These are phyloP conservation scores for Chrysanthemum seticuspe DNA, from an alignment of 129 eudicot genomes.

Conservation along the genomic window DNA sequence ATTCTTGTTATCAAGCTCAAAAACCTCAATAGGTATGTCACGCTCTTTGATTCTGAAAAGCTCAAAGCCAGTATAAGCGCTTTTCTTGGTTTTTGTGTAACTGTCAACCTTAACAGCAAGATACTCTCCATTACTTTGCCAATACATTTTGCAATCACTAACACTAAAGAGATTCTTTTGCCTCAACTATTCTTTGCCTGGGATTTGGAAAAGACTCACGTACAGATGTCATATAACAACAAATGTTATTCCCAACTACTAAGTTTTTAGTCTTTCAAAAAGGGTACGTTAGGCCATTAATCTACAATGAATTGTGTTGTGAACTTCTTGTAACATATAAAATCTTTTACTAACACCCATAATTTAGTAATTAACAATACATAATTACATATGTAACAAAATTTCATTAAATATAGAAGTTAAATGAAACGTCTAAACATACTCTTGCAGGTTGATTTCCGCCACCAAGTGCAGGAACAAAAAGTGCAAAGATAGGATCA, in stretches of 20 bases:
- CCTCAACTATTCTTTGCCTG: slow-evolving; percentile 66
- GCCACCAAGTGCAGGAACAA: slow-evolving; percentile 77
- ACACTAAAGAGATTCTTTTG: slow-evolving; percentile 82
- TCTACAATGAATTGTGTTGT: too few species aligned
- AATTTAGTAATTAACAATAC: too few species aligned
- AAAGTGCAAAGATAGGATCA: slow-evolving; percentile 65
- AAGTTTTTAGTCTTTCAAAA: too few species aligned
- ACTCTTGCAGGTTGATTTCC: slow-evolving; percentile 50
- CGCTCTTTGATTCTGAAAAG: slow-evolving; percentile 18
- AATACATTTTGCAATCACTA: slow-evolving; percentile 80
- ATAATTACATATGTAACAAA: too few species aligned
- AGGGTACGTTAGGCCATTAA: too few species aligned
- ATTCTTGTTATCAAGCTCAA: slow-evolving; percentile 26
- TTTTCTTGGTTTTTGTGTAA: slow-evolving; percentile 75
- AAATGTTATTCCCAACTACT: slow-evolving; percentile 5
- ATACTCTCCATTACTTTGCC: slow-evolving; percentile 88
- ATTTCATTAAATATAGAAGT: too few species aligned
- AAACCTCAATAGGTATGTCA: slow-evolving; percentile 24
- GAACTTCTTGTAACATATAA: too few species aligned
- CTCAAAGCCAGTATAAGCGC: slow-evolving; percentile 24
- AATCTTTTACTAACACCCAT: too few species aligned
- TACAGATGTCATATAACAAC: neutral
- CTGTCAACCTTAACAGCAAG: slow-evolving; percentile 82
- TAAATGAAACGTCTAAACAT: too few species aligned
- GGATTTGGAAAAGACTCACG: slow-evolving; percentile 78